These are phyloP conservation scores for Fusarium lateritium DNA, from an alignment of 2,329 filamentous ascomycete species.

Conservation along the genomic window DNA sequence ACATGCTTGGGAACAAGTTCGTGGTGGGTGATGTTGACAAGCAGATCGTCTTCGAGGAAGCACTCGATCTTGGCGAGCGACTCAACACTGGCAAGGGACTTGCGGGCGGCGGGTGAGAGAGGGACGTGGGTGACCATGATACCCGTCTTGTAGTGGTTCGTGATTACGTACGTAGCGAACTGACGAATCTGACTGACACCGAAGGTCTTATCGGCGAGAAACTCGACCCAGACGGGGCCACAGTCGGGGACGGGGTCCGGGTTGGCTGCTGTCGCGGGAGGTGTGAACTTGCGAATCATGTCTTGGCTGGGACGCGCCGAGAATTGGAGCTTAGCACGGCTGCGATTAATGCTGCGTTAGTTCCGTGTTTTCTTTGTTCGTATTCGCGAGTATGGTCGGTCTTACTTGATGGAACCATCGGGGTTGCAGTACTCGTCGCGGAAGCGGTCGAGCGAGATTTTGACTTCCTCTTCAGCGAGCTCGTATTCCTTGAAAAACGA, in stretches of 20 bases:
- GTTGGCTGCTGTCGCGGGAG: conserved; percentile 76
- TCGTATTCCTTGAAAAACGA: conserved; percentile 82
- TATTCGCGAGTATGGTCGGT: conserved; percentile 8
- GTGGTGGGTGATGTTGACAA: conserved; percentile 98
- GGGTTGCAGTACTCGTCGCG: conserved; percentile 77
- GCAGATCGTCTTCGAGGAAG: conserved; percentile 94
- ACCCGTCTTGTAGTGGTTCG: conserved; percentile 88
- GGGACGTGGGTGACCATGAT: conserved; percentile 89
- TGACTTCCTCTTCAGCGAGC: conserved; percentile 89
- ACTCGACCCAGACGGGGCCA: conserved; percentile 94
- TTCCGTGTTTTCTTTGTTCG: conserved; percentile 4
- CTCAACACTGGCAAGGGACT: conserved; percentile 84
- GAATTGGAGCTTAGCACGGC: conserved; percentile 88
- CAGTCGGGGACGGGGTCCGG: conserved; percentile 81
- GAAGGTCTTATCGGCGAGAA: conserved; percentile 83
- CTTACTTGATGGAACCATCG: conserved; percentile 84
- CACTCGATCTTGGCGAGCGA: conserved; percentile 88
- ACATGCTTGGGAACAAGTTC: conserved; percentile 96
- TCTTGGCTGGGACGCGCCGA: conserved; percentile 85
- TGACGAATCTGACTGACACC: conserved; percentile 93
- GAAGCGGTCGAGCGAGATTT: conserved; percentile 88
- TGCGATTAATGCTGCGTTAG: conserved; percentile 56
- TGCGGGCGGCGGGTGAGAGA: conserved; percentile 88
- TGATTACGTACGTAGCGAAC: conserved; percentile 86
- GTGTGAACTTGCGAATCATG: conserved; percentile 89